Evolutionary conservation across 73 alveolate species (phyloP).

Genomic region (Uronychia binucleata): DNA sequence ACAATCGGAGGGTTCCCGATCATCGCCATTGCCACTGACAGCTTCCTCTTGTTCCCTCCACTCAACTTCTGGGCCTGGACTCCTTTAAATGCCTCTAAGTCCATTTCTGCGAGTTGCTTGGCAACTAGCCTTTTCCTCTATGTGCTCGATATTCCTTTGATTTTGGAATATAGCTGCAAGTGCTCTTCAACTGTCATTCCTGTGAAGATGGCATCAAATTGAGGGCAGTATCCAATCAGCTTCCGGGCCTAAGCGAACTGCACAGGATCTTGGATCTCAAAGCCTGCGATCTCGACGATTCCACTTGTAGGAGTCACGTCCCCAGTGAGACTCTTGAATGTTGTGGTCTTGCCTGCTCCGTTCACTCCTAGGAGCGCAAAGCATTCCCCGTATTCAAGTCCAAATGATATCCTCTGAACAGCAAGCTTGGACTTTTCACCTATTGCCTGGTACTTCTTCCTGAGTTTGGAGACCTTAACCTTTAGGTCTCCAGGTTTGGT

Average conservation of each 20-base stretch:
- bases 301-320: conserved; percentile 52
- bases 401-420: conserved; percentile 77
- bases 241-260: conserved; percentile 71
- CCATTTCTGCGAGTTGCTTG: conserved; percentile 66
- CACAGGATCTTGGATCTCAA: conserved; percentile 42
- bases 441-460: conserved; percentile 60
- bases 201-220: conserved; percentile 83
- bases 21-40: conserved; percentile 81
- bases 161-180: conserved; percentile 69
- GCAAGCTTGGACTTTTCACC: conserved; percentile 69
- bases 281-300: conserved; percentile 25
- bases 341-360: conserved; percentile 98
- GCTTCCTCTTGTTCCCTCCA: conserved; percentile 95
- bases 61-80: conserved; percentile 70
- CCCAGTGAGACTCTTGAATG: conserved; percentile 86
- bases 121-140: conserved; percentile 40
- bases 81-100: conserved; percentile 63
- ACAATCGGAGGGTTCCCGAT: conserved; percentile 84
- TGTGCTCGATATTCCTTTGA: conserved; percentile 65
- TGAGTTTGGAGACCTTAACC: conserved; percentile 60
- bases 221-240: conserved; percentile 91
- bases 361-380: conserved; percentile 94
- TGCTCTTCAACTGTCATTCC: conserved; percentile 85
- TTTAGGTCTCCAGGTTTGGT: conserved; percentile 52
- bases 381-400: conserved; percentile 90